phyloP scores from a whole-genome alignment of 225 moss, liverwort and hornwort genomes.

The Polytrichum formosum region DNA sequence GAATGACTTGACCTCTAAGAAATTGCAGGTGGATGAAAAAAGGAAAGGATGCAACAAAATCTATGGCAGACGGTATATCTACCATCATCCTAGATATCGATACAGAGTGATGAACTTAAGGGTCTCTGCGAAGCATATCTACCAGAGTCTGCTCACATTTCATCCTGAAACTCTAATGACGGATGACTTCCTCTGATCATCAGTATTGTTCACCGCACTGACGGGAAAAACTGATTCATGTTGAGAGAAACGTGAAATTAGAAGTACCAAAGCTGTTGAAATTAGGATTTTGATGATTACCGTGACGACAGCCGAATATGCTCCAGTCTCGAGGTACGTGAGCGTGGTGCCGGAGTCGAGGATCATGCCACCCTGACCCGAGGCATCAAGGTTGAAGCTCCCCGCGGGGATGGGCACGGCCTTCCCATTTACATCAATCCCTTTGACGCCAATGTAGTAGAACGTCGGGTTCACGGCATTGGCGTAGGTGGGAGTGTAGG shows the following conservation, averaged over 20 bases:
- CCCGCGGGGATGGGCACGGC: slow-evolving; percentile 21
- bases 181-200: neutral
- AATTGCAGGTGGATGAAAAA: no score
- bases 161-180: no score
- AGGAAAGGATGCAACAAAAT: no score
- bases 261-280: neutral
- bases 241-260: no score
- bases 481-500: slow-evolving; percentile 25
- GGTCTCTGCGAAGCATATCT: no score
- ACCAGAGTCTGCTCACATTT: no score
- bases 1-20: no score
- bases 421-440: slow-evolving; percentile 31
- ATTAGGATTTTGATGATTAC: slow-evolving; percentile 7
- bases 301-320: slow-evolving; percentile 37
- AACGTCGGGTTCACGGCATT: slow-evolving; percentile 40
- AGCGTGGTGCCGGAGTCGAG: slow-evolving; percentile 64
- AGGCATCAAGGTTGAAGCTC: slow-evolving; percentile 30
- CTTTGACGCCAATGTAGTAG: slow-evolving; percentile 35
- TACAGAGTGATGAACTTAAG: no score
- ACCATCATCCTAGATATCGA: no score
- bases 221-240: no score
- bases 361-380: slow-evolving; percentile 52
- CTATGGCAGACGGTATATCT: no score
- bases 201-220: no score
- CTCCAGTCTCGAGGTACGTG: slow-evolving; percentile 33